These are phyloP conservation scores for Aspergillus aculeatinus DNA, from an alignment of 2,329 filamentous ascomycete species.

Conservation along the genomic window DNA sequence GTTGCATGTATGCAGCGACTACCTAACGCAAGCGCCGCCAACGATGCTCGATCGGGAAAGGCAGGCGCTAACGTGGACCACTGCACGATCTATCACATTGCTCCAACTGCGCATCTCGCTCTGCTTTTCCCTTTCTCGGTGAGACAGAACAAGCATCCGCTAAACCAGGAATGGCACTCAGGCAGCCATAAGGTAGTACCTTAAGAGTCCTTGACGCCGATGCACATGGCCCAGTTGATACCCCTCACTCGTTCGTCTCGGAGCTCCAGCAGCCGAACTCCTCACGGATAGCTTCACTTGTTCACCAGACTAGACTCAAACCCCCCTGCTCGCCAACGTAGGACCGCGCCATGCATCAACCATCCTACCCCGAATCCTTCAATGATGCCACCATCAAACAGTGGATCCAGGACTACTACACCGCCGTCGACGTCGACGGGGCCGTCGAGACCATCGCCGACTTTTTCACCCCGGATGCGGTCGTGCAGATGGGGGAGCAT, in stretches of 20 bases:
- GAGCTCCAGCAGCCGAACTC: not conserved
- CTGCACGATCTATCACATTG: not conserved
- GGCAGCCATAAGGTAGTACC: too few relatives aligned
- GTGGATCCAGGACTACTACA: slow-evolving; percentile 2
- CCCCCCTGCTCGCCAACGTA: not conserved
- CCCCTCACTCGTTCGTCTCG: not conserved
- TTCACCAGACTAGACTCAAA: not conserved
- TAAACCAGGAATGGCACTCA: too few relatives aligned
- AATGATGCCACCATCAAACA: not conserved
- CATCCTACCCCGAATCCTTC: not conserved
- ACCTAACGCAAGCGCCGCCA: not conserved
- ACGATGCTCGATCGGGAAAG: not conserved
- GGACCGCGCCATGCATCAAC: not conserved
- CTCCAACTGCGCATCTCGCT: too few relatives aligned
- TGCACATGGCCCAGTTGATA: not conserved
- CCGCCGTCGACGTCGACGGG: not conserved
- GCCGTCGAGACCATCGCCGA: not conserved
- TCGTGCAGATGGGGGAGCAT: not conserved
- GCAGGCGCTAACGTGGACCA: not conserved
- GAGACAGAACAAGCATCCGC: too few relatives aligned
- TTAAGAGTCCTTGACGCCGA: not conserved
- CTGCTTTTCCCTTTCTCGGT: too few relatives aligned
- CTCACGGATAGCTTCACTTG: not conserved
- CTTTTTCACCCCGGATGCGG: not conserved
- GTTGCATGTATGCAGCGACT: too few relatives aligned